Evolutionary conservation across 163 green algal species (phyloP).

Genomic region (Scenedesmus sp.): DNA sequence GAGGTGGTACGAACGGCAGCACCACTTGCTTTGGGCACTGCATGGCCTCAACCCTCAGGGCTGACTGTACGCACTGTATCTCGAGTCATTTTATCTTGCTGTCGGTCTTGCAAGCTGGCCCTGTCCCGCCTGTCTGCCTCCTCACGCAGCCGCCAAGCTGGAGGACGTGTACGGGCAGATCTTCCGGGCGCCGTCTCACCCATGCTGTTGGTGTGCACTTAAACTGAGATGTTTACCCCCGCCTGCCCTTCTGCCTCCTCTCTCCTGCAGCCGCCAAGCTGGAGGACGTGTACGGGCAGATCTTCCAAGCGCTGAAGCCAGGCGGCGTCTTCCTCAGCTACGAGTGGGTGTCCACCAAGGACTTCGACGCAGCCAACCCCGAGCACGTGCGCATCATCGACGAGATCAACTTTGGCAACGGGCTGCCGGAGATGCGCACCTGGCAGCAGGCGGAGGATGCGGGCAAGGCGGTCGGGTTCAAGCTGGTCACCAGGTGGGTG

Average conservation of each 20-base stretch:
- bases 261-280: constrained; percentile 60
- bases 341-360: constrained; percentile 94
- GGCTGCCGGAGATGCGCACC: constrained; percentile 95
- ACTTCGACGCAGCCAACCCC: constrained; percentile 89
- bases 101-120: no score
- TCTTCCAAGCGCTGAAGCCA: constrained; percentile 96
- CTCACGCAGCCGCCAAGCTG: constrained; percentile 61
- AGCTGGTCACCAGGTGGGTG: constrained; percentile 47
- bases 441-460: constrained; percentile 91
- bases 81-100: no score
- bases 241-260: not conserved
- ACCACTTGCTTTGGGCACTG: not conserved
- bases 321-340: constrained; percentile 93
- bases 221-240: not conserved
- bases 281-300: constrained; percentile 92
- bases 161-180: constrained; percentile 95
- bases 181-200: constrained; percentile 81
- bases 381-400: constrained; percentile 95
- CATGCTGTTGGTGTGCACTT: no score
- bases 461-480: constrained; percentile 43
- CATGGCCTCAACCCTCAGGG: not conserved
- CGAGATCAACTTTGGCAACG: constrained; percentile 98
- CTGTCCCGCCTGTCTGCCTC: not conserved
- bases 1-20: not conserved
- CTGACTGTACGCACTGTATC: not conserved